Evolutionary conservation across 192 early-diverging fungal species (phyloP), one percentile per base, ranked within the genome.

Genomic region (Entomortierella beljakovae): DNA sequence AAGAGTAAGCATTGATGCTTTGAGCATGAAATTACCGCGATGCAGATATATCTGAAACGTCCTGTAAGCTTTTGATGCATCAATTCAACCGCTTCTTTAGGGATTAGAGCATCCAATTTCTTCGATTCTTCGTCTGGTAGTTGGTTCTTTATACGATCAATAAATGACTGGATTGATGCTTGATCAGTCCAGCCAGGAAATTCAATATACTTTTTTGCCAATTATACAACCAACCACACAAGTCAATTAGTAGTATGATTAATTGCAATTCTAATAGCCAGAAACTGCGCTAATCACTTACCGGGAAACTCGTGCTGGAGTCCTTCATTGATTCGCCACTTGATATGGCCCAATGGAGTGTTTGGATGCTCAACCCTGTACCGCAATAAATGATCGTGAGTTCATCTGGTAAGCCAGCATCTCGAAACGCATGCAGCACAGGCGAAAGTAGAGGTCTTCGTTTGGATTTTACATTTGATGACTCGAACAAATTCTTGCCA

Each of bases 41-140:
- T 34, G 0, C 23, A 18, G 29, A 68, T 68, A 25, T 26, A 57
- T 23, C 48, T 0, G 48, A 68, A 68, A 29, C 48, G 2, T 0
- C 46, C 66, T 25, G 42, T n/a, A 4, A 59, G 33, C 46, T 31
- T 31, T 43, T 37, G 37, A 22, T 59, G 46, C 22, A 59, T 23
- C 55, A 59, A 55, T 9, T 59, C 51, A 10, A 59, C 33, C 16
- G 66, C 46, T 55, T 34, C 66, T 15, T 55, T 23, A 51, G 51
- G 68, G 58, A 70, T 40, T 31, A 70, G 20, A 15, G 34, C 25
- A 35, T 70, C 34, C 32, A 37, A 22, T 51, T 16, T 25, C 29
- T 68, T 68, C n/a, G 57, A 59, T 26, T 59, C 66, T 22, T 68
- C 29, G 25, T 59, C 43, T 33, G 29, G 56, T 50, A 68, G 66